Base-by-base conservation (phyloP, 805 yeast genomes). In the Saccharomycopsis lassenensis region DNA sequence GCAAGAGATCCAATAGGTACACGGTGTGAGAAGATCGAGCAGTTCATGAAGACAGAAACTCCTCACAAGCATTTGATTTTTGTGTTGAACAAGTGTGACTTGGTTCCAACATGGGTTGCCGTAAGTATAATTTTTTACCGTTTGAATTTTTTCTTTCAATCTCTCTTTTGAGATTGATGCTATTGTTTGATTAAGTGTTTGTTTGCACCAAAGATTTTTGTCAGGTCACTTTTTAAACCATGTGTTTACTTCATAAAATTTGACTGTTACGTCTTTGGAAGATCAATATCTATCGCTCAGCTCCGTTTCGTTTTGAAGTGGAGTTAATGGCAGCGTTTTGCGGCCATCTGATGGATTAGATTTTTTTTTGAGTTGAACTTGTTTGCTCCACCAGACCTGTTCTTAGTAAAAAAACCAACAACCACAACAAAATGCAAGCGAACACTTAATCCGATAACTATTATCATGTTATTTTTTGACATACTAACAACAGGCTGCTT, bases 211-310 rank as follows among this genome's bases (percentile, higher is more conserved):
- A 81, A 75, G 89, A 71, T 76, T 73, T n/a, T 74, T 67, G 91
- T 80, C 91, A 80, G 86, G 91, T 63, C 67, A 56, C 61, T 60
- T 66, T 55, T 54, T 44, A 16, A 39, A 37, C 31, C 54, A 54
- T 54, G 48, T 36, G 44, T 18, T 5, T 18, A 16, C 50, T 56
- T 58, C 63, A 69, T 72, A 70, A 66, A 64, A 63, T 65, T 62
- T 65, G 80, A 80, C 96, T 87, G 96, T 89, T 87, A 89, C 89
- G 74, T 77, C 93, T 75, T 82, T 87, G 96, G 96, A 69, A 87
- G 76, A 87, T 56, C 49, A 71, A 83, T 63, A 59, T 60, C 62
- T 63, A 34, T 69, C 78, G 76, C 72, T 62, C 56, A 61, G 65
- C 52, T 52, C 43, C 45, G 44, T 38, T 56, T 59, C 77, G 74